phyloP scores from a whole-genome alignment of 2,329 filamentous ascomycete species.

The Penicillium expansum region DNA sequence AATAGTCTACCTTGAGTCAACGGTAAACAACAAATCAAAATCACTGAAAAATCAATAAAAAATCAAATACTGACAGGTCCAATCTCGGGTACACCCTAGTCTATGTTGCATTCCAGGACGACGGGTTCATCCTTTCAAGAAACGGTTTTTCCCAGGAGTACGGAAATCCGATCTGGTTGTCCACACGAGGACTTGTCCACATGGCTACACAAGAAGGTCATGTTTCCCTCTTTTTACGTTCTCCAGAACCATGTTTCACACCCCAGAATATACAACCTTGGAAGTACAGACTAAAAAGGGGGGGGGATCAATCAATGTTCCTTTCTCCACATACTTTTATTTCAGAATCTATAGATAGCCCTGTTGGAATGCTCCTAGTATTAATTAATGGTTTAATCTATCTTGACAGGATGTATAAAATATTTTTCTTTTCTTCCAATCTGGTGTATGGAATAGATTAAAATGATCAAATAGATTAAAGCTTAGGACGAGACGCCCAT shows the following conservation, averaged over 20 bases:
- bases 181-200: slow-evolving; percentile 25
- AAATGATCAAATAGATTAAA: slow-evolving; percentile 8
- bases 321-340: not conserved
- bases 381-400: not conserved
- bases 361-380: not conserved
- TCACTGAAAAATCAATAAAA: not conserved
- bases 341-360: not conserved
- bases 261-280: not conserved
- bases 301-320: not conserved
- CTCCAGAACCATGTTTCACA: not conserved
- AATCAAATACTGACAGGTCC: slow-evolving; percentile 21
- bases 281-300: not conserved
- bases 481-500: slow-evolving; percentile 9
- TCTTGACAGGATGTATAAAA: not conserved
- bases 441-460: slow-evolving; percentile 22
- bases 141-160: slow-evolving; percentile 25
- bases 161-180: slow-evolving; percentile 22
- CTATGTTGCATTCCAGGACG: slow-evolving; percentile 25
- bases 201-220: slow-evolving; percentile 13
- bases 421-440: not conserved
- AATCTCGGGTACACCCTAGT: slow-evolving; percentile 27
- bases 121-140: slow-evolving; percentile 20
- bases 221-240: too few species aligned
- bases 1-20: slow-evolving; percentile 9
- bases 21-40: not conserved